Evolutionary conservation across 768 basidiomycete species (phyloP).

Genomic region (Boletellus sp.): DNA sequence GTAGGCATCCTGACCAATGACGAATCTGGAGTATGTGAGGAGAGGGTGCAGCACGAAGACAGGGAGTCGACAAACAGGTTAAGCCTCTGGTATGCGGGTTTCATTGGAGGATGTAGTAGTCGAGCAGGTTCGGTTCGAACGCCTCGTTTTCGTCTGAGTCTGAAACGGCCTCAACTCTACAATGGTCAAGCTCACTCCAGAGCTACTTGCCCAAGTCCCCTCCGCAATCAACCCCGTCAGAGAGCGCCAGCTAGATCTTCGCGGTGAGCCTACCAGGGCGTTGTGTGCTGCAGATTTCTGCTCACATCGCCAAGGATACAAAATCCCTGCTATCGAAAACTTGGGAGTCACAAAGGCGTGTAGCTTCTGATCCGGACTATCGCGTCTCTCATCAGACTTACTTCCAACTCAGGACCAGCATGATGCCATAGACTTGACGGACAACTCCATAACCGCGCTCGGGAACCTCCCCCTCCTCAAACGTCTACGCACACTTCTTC

Average conservation of each 20-base stretch:
- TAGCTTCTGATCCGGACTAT: slow-evolving; percentile 20
- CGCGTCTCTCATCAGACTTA: slow-evolving; percentile 16
- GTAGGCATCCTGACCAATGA: slow-evolving; percentile 69
- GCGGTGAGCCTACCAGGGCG: slow-evolving; percentile 52
- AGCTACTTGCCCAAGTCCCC: slow-evolving; percentile 78
- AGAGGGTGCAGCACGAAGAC: slow-evolving; percentile 6
- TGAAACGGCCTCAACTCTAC: slow-evolving; percentile 29
- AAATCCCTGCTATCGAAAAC: slow-evolving; percentile 96
- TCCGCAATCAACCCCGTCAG: slow-evolving; percentile 80
- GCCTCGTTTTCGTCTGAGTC: slow-evolving; percentile 33
- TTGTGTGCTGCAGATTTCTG: background rate
- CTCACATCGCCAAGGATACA: slow-evolving; percentile 61
- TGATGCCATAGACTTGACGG: slow-evolving; percentile 91
- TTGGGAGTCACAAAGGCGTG: slow-evolving; percentile 85
- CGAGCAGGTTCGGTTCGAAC: slow-evolving; percentile 10
- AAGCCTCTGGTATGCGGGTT: slow-evolving; percentile 66
- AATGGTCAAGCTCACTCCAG: slow-evolving; percentile 90
- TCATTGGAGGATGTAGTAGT: slow-evolving; percentile 44
- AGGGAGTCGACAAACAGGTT: slow-evolving; percentile 50
- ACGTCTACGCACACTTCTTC: slow-evolving; percentile 77
- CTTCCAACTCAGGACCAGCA: slow-evolving; percentile 68
- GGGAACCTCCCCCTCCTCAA: slow-evolving; percentile 86
- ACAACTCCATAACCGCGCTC: slow-evolving; percentile 79
- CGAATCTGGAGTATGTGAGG: slow-evolving; percentile 44
- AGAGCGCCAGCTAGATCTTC: slow-evolving; percentile 87